These are phyloP conservation scores for Erigeron canadensis DNA, from an alignment of 129 eudicot genomes.

Conservation along the genomic window DNA sequence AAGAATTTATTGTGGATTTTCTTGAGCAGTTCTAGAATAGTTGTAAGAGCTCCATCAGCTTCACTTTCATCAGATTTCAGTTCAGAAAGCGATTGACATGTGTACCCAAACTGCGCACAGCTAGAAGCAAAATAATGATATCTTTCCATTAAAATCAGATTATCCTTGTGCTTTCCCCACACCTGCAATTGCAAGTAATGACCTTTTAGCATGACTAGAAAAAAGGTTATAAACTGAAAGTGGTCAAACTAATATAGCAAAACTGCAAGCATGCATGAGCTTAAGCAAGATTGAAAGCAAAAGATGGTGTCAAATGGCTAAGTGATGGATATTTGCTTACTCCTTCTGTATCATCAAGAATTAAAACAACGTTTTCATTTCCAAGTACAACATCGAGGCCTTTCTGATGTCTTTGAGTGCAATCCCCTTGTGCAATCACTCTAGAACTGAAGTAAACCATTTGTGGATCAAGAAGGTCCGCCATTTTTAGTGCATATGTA, in stretches of 20 bases:
- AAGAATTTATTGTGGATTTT: conserved; percentile 59
- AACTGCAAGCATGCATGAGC: background rate
- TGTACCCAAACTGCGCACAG: conserved; percentile 53
- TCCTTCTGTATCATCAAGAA: conserved; percentile 83
- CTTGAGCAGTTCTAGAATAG: conserved; percentile 63
- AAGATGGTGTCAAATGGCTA: background rate
- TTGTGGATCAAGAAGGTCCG: background rate
- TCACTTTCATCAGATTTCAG: conserved; percentile 75
- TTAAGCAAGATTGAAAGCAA: background rate
- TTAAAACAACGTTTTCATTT: conserved; percentile 65
- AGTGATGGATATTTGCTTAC: conserved; percentile 35
- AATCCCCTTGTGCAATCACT: conserved; percentile 5
- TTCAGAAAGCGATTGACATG: conserved; percentile 62
- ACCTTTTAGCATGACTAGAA: background rate
- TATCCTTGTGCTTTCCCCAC: conserved; percentile 71
- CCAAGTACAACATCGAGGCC: conserved; percentile 86
- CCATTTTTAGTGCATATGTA: background rate
- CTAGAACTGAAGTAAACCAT: conserved; percentile 1
- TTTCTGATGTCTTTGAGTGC: conserved; percentile 63
- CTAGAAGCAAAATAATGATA: conserved; percentile 82
- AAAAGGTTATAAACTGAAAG: background rate
- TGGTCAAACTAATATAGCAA: too few relatives aligned
- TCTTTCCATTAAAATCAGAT: conserved; percentile 76
- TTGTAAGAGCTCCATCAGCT: conserved; percentile 68
- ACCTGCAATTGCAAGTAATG: conserved; percentile 41